Conservation (phyloP, 106 monocot species). For the Cymbidium sinense region DNA sequence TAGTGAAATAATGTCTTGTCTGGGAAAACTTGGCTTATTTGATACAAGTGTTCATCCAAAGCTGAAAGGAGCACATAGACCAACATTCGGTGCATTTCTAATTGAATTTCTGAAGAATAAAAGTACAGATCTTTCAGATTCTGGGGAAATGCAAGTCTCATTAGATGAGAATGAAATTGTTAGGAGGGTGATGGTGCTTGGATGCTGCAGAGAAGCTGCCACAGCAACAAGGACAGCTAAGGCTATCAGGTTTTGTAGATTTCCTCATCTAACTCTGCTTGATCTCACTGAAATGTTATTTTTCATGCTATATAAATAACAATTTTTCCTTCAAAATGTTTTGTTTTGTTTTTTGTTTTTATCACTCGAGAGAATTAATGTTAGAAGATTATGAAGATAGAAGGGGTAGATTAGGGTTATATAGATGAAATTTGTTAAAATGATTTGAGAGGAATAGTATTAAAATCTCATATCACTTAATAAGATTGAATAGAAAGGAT, state of each 20-base stretch:
- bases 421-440: background rate
- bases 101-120: slow-evolving; percentile 36
- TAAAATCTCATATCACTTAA: background rate
- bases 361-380: background rate
- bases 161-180: slow-evolving; percentile 51
- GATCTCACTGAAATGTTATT: background rate
- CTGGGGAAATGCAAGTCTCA: background rate
- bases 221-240: slow-evolving; percentile 59
- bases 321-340: background rate
- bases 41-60: slow-evolving; percentile 52
- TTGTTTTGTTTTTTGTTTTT: background rate
- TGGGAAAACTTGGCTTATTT: slow-evolving; percentile 85
- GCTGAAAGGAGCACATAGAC: slow-evolving; percentile 38
- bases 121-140: background rate
- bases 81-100: slow-evolving; percentile 61
- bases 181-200: slow-evolving; percentile 32
- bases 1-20: slow-evolving; percentile 83
- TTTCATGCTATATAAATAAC: background rate
- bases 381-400: background rate
- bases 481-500: background rate
- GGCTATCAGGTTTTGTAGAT: slow-evolving; percentile 54
- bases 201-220: slow-evolving; percentile 53
- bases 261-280: background rate
- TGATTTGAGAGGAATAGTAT: background rate
- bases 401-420: background rate